Conservation (phyloP, 139 green algal genomes). For the Penium margaritaceum region DNA sequence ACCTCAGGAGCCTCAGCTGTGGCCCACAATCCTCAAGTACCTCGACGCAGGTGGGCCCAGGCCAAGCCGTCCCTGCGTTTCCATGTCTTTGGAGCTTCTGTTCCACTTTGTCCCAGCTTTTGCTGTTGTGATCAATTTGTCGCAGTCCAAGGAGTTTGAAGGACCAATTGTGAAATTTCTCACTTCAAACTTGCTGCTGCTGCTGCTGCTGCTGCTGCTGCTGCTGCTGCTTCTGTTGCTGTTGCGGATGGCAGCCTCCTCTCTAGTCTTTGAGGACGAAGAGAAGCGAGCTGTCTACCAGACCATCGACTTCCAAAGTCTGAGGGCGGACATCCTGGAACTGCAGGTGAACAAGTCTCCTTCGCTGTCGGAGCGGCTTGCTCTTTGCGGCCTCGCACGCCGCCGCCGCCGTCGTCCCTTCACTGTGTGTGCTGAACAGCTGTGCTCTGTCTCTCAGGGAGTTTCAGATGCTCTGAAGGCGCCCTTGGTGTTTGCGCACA, state of each 20-base stretch:
- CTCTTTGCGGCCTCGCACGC: background rate
- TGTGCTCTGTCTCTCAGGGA: constrained; percentile 1
- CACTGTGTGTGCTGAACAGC: background rate
- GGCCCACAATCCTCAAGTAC: too few relatives aligned
- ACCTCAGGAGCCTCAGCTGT: too few relatives aligned
- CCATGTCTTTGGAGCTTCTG: too few relatives aligned
- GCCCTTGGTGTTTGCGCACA: constrained; percentile 74
- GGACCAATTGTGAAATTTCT: too few relatives aligned
- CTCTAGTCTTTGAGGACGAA: constrained; percentile 25
- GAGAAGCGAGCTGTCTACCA: constrained; percentile 43
- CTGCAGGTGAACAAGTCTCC: constrained; percentile 35
- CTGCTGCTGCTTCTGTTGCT: too few relatives aligned
- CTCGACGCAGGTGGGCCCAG: too few relatives aligned
- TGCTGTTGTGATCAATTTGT: too few relatives aligned
- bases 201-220: too few relatives aligned
- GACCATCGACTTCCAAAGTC: constrained; percentile 40
- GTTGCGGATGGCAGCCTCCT: constrained; percentile 17
- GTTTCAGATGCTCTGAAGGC: constrained; percentile 33
- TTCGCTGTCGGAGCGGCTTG: background rate
- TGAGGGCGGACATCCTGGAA: constrained; percentile 55
- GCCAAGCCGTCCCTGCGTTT: too few relatives aligned
- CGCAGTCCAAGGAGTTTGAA: too few relatives aligned
- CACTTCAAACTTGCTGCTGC: too few relatives aligned
- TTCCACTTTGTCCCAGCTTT: too few relatives aligned
- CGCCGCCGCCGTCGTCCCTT: background rate